phyloP scores from a whole-genome alignment of 163 green algal genomes.

The Picocystis sp. region DNA sequence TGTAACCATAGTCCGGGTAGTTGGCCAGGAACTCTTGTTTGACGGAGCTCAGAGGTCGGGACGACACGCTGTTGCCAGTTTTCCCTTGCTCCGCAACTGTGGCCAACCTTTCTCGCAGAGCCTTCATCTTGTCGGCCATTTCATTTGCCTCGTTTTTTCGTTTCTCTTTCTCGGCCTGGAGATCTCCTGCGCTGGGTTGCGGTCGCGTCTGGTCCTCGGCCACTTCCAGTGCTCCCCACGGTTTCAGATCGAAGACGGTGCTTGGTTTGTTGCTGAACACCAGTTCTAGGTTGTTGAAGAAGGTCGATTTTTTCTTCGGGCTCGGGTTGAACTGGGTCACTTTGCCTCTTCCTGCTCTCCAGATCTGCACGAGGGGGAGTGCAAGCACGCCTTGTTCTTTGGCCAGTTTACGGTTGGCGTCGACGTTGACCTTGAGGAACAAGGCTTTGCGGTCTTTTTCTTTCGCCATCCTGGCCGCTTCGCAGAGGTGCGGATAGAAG shows the following conservation, averaged over 20 bases:
- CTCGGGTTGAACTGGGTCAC: not conserved
- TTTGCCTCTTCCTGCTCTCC: slow-evolving; percentile 1
- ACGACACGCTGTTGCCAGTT: not conserved
- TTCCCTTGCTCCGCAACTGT: not conserved
- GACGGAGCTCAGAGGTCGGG: not conserved
- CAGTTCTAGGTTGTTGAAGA: slow-evolving; percentile 26
- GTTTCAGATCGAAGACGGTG: not conserved
- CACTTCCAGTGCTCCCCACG: not conserved
- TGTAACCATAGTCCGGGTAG: slow-evolving; percentile 35
- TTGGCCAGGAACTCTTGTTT: slow-evolving; percentile 13
- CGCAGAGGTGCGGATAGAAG: slow-evolving; percentile 29
- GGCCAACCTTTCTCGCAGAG: not conserved
- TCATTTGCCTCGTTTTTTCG: slow-evolving; percentile 11
- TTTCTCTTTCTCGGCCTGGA: not conserved
- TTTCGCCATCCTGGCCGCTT: not conserved
- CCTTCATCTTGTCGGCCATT: not conserved
- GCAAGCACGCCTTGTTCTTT: slow-evolving; percentile 3
- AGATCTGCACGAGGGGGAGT: slow-evolving; percentile 1
- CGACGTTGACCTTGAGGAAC: slow-evolving; percentile 26
- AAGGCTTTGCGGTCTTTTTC: not conserved
- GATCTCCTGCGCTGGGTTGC: not conserved
- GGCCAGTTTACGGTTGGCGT: slow-evolving; percentile 12
- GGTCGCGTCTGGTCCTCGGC: not conserved
- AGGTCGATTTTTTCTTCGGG: slow-evolving; percentile 7
- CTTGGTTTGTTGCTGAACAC: slow-evolving; percentile 21